Conservation (phyloP, 2,329 filamentous ascomycete species). For the Metarhizium brunneum region DNA sequence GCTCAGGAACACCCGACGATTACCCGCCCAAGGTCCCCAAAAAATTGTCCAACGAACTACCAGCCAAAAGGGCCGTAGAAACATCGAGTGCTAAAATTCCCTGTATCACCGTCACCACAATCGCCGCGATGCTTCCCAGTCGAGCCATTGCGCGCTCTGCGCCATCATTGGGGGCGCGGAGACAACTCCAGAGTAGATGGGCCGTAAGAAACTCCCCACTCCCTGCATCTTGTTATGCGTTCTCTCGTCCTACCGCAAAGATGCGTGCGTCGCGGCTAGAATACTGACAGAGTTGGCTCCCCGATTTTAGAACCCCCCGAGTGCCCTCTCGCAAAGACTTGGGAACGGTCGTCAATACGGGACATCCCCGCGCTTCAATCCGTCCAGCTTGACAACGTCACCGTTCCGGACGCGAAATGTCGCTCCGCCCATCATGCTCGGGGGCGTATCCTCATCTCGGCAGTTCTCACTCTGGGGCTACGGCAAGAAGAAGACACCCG, state of each 20-base stretch:
- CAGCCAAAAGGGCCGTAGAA: not conserved
- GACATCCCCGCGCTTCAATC: conserved; percentile 18
- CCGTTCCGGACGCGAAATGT: conserved; percentile 13
- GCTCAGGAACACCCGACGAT: conserved; percentile 19
- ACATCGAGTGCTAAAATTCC: not conserved
- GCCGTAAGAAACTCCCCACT: conserved; percentile 11
- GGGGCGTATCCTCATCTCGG: conserved; percentile 21
- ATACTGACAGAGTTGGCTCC: not conserved
- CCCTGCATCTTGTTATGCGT: not conserved
- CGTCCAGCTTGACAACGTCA: conserved; percentile 13
- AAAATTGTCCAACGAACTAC: conserved; percentile 17
- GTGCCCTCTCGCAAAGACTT: conserved; percentile 19
- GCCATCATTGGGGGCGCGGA: conserved; percentile 22
- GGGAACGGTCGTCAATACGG: conserved; percentile 26
- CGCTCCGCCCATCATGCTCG: conserved; percentile 20
- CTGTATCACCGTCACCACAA: not conserved
- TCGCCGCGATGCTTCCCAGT: conserved; percentile 33
- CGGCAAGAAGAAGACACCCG: conserved; percentile 18
- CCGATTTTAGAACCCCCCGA: conserved; percentile 13
- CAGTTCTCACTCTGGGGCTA: conserved; percentile 26
- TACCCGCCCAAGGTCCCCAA: conserved; percentile 21
- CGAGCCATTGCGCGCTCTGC: conserved; percentile 33
- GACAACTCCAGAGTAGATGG: conserved; percentile 18
- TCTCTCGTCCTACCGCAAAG: not conserved
- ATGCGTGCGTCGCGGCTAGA: not conserved